Conservation (phyloP, 1,284 basidiomycete species). For the Trametes polyzona region DNA sequence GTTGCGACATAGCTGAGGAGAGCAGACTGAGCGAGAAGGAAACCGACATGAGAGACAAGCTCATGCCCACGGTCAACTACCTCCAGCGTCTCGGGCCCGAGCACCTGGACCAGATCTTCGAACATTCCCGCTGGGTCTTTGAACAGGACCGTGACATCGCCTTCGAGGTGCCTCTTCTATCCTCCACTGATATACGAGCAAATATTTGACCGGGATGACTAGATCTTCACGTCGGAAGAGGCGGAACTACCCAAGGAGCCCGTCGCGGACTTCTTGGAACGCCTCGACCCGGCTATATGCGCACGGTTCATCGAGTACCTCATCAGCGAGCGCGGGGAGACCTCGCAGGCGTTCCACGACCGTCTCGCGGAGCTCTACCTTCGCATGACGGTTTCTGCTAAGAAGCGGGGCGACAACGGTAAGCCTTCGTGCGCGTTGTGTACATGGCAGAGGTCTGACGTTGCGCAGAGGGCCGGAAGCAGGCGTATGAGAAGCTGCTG, state of each 20-base stretch:
- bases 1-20: not conserved
- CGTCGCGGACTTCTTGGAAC: slow-evolving; percentile 81
- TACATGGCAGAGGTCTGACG: not conserved
- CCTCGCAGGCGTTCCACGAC: slow-evolving; percentile 78
- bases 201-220: not conserved
- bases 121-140: slow-evolving; percentile 85
- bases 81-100: slow-evolving; percentile 89
- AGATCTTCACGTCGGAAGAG: slow-evolving; percentile 97
- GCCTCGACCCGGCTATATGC: slow-evolving; percentile 68
- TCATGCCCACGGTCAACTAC: slow-evolving; percentile 87
- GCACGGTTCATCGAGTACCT: slow-evolving; percentile 88
- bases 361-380: slow-evolving; percentile 88
- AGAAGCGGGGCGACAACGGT: slow-evolving; percentile 60
- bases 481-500: slow-evolving; percentile 73
- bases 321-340: slow-evolving; percentile 76
- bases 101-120: slow-evolving; percentile 79
- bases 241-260: slow-evolving; percentile 81
- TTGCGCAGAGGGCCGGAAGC: slow-evolving; percentile 44
- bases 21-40: slow-evolving; percentile 80
- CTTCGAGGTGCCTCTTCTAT: slow-evolving; percentile 60
- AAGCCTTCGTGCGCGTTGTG: slow-evolving; percentile 24
- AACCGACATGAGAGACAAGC: slow-evolving; percentile 77
- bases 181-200: no score
- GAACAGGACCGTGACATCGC: slow-evolving; percentile 72
- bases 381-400: slow-evolving; percentile 58